Evolutionary conservation across 1,284 basidiomycete genomes (phyloP).

Genomic region (Boletus sp.): DNA sequence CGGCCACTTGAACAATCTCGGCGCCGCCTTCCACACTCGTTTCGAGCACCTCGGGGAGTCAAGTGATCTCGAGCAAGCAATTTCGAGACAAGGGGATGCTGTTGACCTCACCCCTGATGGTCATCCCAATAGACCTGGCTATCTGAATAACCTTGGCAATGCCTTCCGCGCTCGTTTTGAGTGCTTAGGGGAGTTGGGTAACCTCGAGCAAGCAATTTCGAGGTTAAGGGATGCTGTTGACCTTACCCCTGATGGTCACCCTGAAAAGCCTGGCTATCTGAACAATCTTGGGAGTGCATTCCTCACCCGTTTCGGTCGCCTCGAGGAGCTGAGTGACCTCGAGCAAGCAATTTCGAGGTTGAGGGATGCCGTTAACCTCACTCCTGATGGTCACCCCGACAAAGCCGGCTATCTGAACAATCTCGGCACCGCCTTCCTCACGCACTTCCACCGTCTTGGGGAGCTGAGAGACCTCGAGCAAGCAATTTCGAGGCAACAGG

Average conservation of each 20-base stretch:
- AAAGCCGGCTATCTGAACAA: neutral
- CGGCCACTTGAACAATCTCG: neutral
- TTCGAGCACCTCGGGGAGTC: neutral
- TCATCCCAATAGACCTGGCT: neutral
- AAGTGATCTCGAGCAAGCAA: neutral
- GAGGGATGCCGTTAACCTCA: neutral
- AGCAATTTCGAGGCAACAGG: neutral
- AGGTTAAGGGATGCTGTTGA: no score
- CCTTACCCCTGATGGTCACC: neutral
- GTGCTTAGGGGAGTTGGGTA: neutral
- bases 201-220: constrained; percentile 5
- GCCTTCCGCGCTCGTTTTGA: neutral
- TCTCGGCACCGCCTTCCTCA: neutral
- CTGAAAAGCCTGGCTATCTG: neutral
- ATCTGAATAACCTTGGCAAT: neutral
- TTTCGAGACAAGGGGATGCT: neutral
- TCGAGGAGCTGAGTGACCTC: neutral
- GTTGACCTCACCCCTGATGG: neutral
- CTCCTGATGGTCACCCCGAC: neutral
- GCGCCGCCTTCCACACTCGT: neutral
- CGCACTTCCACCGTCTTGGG: neutral
- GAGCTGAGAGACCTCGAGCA: neutral
- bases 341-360: neutral
- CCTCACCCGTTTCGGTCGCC: neutral
- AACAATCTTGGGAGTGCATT: neutral